Percentiles rank a stretch among this genome's conserved stretches.
phyloP scores from a whole-genome alignment of 2,329 filamentous ascomycete species.

The Monosporascus sp. region DNA sequence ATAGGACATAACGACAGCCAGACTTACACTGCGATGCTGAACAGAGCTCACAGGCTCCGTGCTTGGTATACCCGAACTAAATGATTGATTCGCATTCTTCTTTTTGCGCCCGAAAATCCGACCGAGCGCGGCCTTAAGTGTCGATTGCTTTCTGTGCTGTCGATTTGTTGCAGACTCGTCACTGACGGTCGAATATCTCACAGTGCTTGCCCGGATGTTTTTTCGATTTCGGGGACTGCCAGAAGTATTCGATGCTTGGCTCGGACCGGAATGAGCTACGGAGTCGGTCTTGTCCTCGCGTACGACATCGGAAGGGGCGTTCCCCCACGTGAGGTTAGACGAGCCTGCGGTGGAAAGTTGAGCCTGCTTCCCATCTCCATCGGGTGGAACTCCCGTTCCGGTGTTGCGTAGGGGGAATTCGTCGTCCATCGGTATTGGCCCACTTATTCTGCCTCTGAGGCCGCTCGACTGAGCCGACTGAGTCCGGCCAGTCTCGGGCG shows the following conservation, averaged over 20 bases:
- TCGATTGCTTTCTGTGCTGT: constrained; percentile 54
- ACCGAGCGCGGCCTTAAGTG: constrained; percentile 50
- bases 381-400: constrained; percentile 32
- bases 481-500: constrained; percentile 35
- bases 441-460: constrained; percentile 57
- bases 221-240: constrained; percentile 26
- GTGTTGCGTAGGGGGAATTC: constrained; percentile 49
- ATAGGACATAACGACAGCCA: constrained; percentile 2
- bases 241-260: constrained; percentile 21
- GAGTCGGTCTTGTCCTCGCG: constrained; percentile 17
- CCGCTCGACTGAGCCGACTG: constrained; percentile 31
- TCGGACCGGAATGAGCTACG: constrained; percentile 17
- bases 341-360: constrained; percentile 15
- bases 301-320: constrained; percentile 13
- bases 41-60: constrained; percentile 21
- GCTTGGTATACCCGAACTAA: constrained; percentile 22
- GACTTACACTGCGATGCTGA: constrained; percentile 48
- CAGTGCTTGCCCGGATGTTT: constrained; percentile 34
- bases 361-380: constrained; percentile 18
- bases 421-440: constrained; percentile 56
- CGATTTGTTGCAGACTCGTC: constrained; percentile 31
- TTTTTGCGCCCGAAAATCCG: constrained; percentile 56
- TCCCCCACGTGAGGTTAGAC: constrained; percentile 14
- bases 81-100: constrained; percentile 35
- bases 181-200: constrained; percentile 46